Conservation (phyloP, 805 yeast genomes). For the Ogataea allantospora region DNA sequence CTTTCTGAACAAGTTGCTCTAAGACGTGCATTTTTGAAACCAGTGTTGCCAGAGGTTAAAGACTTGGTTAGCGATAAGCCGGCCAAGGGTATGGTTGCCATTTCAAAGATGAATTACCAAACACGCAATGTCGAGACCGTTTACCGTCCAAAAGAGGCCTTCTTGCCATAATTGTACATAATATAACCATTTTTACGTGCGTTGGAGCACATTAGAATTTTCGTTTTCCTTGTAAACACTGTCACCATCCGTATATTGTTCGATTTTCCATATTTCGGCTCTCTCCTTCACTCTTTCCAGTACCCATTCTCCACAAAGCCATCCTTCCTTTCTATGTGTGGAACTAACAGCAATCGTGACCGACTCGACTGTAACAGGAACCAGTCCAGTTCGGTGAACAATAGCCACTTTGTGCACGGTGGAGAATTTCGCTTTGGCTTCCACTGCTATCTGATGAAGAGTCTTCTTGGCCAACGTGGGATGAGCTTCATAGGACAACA, state of each 20-base stretch:
- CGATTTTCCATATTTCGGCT: constrained; percentile 53
- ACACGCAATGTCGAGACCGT: constrained; percentile 51
- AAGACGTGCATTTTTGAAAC: constrained; percentile 51
- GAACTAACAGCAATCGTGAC: constrained; percentile 43
- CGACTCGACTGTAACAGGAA: constrained; percentile 48
- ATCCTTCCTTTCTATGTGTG: constrained; percentile 47
- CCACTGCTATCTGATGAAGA: constrained; percentile 34
- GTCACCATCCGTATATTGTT: constrained; percentile 41
- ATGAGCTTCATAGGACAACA: constrained; percentile 48
- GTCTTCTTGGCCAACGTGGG: constrained; percentile 40
- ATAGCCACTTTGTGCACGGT: constrained; percentile 39
- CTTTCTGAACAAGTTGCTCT: constrained; percentile 38
- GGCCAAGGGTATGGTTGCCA: constrained; percentile 49
- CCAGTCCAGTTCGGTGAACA: constrained; percentile 46
- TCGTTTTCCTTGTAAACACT: constrained; percentile 45
- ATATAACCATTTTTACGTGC: constrained; percentile 2
- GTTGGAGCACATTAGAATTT: constrained; percentile 21
- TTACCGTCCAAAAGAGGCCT: constrained; percentile 54
- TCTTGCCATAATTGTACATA: constrained; percentile 24
- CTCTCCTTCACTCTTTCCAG: constrained; percentile 43
- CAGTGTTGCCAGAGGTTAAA: constrained; percentile 51
- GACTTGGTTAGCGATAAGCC: constrained; percentile 31
- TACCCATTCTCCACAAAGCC: constrained; percentile 44
- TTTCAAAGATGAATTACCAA: constrained; percentile 61
- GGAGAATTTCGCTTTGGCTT: constrained; percentile 31